Conservation (phyloP, 2,329 filamentous ascomycete species). For the Pezicula rhizophila region DNA sequence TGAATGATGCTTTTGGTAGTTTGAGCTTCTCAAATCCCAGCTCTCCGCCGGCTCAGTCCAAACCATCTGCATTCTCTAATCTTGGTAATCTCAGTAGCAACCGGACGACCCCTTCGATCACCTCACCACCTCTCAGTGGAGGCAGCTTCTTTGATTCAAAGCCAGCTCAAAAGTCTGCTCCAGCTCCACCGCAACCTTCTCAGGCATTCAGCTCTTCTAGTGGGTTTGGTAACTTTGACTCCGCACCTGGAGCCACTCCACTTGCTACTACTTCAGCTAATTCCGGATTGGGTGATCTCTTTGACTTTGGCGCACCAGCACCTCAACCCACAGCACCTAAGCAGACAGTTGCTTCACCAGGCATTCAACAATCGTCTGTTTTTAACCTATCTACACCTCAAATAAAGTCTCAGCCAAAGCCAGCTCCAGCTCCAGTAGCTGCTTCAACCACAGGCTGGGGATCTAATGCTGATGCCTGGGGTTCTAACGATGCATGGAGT, state of each 20-base stretch:
- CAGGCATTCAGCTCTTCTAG: slow-evolving; percentile 49
- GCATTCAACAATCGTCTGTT: slow-evolving; percentile 49
- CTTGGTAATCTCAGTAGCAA: slow-evolving; percentile 37
- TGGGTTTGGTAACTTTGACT: slow-evolving; percentile 57
- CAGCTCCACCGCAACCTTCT: slow-evolving; percentile 37
- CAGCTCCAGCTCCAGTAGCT: slow-evolving; percentile 34
- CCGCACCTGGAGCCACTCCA: slow-evolving; percentile 36
- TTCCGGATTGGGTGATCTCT: slow-evolving; percentile 70
- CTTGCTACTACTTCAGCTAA: slow-evolving; percentile 27
- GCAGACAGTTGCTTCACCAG: slow-evolving; percentile 28
- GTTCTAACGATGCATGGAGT: slow-evolving; percentile 75
- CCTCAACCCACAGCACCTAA: slow-evolving; percentile 35
- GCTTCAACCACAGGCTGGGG: slow-evolving; percentile 28
- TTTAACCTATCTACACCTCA: slow-evolving; percentile 67
- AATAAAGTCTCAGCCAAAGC: slow-evolving; percentile 35
- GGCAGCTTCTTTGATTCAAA: slow-evolving; percentile 80
- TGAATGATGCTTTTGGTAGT: slow-evolving; percentile 74
- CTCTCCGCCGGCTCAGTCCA: slow-evolving; percentile 36
- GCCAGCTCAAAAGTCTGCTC: slow-evolving; percentile 47
- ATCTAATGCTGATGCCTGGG: slow-evolving; percentile 69
- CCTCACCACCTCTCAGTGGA: slow-evolving; percentile 44
- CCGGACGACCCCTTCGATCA: slow-evolving; percentile 35
- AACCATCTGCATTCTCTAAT: slow-evolving; percentile 41
- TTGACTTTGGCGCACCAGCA: slow-evolving; percentile 62
- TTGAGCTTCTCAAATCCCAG: slow-evolving; percentile 53